These are phyloP conservation scores for Pythium myriotylum DNA, from an alignment of 352 stramenopile species.

Conservation along the genomic window DNA sequence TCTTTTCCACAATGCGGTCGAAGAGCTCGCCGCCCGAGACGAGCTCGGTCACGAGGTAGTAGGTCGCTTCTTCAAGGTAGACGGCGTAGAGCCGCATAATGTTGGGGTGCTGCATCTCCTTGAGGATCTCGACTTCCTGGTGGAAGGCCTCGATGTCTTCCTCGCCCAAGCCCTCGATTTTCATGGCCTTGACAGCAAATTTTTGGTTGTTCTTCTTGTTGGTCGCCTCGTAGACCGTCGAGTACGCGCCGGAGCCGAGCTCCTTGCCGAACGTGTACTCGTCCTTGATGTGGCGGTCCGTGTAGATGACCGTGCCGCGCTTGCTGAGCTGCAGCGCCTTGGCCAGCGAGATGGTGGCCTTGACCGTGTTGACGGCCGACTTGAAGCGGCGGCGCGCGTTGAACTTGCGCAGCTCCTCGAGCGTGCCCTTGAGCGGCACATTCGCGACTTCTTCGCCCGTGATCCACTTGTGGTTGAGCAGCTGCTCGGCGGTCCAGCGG, in stretches of 20 bases:
- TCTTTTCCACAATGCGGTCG: conserved; percentile 88
- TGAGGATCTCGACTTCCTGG: conserved; percentile 52
- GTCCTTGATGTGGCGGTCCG: conserved; percentile 33
- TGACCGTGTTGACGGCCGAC: conserved; percentile 91
- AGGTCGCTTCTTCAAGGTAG: conserved; percentile 91
- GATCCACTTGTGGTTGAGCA: conserved; percentile 92
- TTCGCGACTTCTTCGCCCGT: conserved; percentile 58
- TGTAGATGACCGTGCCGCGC: conserved; percentile 31
- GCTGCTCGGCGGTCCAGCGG: conserved; percentile 69
- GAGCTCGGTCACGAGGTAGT: conserved; percentile 98
- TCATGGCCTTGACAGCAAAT: conserved; percentile 65
- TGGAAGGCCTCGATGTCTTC: conserved; percentile 35
- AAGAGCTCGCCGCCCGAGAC: conserved; percentile 89
- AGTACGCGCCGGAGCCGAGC: conserved; percentile 57
- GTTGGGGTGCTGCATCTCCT: conserved; percentile 86
- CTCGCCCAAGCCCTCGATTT: conserved; percentile 24
- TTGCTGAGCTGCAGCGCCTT: conserved; percentile 60
- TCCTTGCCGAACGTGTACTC: conserved; percentile 40
- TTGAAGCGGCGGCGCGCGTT: conserved; percentile 95
- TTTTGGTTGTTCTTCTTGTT: conserved; percentile 46
- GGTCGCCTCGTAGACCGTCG: conserved; percentile 47
- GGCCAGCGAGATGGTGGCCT: conserved; percentile 73
- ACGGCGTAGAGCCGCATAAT: conserved; percentile 92
- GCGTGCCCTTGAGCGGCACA: conserved; percentile 82
- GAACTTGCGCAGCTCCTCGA: conserved; percentile 91